A percentile compares a stretch with the other conserved stretches of the same genome.
Conservation (phyloP, 805 yeast species). For the Kuraishia capsulata region DNA sequence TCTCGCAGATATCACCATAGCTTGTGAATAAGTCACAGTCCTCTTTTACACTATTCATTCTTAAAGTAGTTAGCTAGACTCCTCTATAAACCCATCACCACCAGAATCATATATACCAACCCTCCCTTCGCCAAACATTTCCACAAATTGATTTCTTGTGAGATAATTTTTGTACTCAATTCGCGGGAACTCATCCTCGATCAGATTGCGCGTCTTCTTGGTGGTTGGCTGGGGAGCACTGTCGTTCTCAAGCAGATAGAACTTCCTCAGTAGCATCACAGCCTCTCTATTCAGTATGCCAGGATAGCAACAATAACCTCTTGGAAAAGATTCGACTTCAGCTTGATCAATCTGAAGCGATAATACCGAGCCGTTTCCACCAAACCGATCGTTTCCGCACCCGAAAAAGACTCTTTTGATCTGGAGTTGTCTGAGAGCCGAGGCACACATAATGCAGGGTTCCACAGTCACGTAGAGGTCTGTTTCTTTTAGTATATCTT, state of each 20-base stretch:
- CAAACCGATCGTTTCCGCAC: conserved; percentile 91
- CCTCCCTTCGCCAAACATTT: conserved; percentile 36
- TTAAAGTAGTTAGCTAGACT: too few relatives aligned
- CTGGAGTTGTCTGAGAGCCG: conserved; percentile 75
- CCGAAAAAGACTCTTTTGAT: conserved; percentile 76
- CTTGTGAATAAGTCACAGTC: too few relatives aligned
- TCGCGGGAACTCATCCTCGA: conserved; percentile 46
- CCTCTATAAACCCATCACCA: conserved; percentile 3
- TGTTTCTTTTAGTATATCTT: conserved; percentile 39
- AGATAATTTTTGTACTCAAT: conserved; percentile 50
- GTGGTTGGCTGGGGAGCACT: conserved; percentile 76
- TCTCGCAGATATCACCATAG: too few relatives aligned
- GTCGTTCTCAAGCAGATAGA: conserved; percentile 78
- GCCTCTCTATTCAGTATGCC: conserved; percentile 80
- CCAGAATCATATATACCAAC: conserved; percentile 14
- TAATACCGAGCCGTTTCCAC: conserved; percentile 90
- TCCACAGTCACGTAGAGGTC: conserved; percentile 90
- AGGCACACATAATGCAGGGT: conserved; percentile 98
- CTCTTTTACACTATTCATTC: too few relatives aligned
- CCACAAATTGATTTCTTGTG: conserved; percentile 36
- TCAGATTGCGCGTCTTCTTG: conserved; percentile 61
- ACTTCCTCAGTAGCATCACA: conserved; percentile 66
- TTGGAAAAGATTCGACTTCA: conserved; percentile 9
- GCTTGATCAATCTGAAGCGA: conserved; percentile 38
- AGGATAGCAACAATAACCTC: conserved; percentile 52